These are phyloP conservation scores for Myriosclerotinia scirpicola DNA, from an alignment of 2,329 filamentous ascomycete genomes.

Conservation along the genomic window DNA sequence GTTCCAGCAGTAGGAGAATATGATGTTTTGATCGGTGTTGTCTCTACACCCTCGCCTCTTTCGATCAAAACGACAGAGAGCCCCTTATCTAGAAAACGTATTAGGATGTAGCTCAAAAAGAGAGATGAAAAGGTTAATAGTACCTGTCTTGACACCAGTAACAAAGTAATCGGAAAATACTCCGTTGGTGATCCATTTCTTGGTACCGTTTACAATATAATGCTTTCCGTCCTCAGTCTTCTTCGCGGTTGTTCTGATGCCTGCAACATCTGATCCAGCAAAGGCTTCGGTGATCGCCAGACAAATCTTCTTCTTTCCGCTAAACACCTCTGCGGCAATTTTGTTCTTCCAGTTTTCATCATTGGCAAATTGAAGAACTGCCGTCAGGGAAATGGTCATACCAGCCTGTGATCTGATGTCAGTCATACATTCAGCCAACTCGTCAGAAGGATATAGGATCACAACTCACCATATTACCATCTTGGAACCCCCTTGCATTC, in stretches of 20 bases:
- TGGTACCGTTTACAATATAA: slow-evolving; percentile 72
- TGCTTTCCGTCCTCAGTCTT: slow-evolving; percentile 72
- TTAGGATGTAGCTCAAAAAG: slow-evolving; percentile 1
- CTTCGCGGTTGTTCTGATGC: slow-evolving; percentile 73
- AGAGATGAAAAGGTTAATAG: background rate
- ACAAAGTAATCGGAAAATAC: slow-evolving; percentile 83
- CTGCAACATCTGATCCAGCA: slow-evolving; percentile 79
- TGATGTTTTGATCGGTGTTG: slow-evolving; percentile 74
- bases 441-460: no score
- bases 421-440: background rate
- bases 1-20: slow-evolving; percentile 69
- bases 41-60: slow-evolving; percentile 72
- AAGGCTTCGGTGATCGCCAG: slow-evolving; percentile 88
- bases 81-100: slow-evolving; percentile 56
- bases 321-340: slow-evolving; percentile 70
- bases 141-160: slow-evolving; percentile 67
- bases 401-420: slow-evolving; percentile 17
- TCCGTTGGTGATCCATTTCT: slow-evolving; percentile 87
- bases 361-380: slow-evolving; percentile 75
- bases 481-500: slow-evolving; percentile 77
- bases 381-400: slow-evolving; percentile 76
- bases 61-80: slow-evolving; percentile 76
- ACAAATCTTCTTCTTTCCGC: slow-evolving; percentile 83
- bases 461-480: slow-evolving; percentile 78
- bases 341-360: slow-evolving; percentile 64